Evolutionary conservation across 805 yeast genomes (phyloP).

Genomic region (Komagataella pastoris): DNA sequence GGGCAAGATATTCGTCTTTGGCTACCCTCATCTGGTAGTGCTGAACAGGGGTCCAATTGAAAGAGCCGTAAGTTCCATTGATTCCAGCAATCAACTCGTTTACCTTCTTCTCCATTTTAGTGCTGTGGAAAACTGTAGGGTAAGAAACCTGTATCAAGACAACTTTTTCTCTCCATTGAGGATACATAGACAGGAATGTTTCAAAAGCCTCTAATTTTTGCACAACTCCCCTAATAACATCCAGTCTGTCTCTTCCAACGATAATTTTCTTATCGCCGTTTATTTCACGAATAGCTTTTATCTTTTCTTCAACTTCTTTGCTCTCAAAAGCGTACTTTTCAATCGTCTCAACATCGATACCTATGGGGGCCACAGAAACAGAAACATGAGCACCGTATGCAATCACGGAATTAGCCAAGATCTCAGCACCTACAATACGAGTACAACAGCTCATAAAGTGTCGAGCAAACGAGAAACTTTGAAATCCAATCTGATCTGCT

Average conservation of each 20-base stretch:
- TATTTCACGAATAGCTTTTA: slow-evolving; percentile 46
- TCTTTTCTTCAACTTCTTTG: slow-evolving; percentile 42
- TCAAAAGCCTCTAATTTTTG: slow-evolving; percentile 91
- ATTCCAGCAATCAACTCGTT: slow-evolving; percentile 71
- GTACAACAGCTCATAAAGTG: slow-evolving; percentile 89
- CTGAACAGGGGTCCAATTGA: slow-evolving; percentile 78
- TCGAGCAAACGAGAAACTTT: slow-evolving; percentile 72
- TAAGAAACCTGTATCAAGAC: slow-evolving; percentile 87
- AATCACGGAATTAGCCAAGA: slow-evolving; percentile 37
- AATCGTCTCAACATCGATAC: slow-evolving; percentile 66
- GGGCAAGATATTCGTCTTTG: slow-evolving; percentile 79
- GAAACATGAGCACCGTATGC: slow-evolving; percentile 70
- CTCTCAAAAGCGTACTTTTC: slow-evolving; percentile 44
- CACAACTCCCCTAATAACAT: slow-evolving; percentile 82
- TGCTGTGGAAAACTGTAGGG: slow-evolving; percentile 50
- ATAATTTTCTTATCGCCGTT: slow-evolving; percentile 63
- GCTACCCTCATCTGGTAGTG: slow-evolving; percentile 87
- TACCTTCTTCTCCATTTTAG: slow-evolving; percentile 67
- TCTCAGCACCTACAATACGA: slow-evolving; percentile 75
- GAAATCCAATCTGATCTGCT: slow-evolving; percentile 76
- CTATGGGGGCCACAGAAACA: slow-evolving; percentile 74
- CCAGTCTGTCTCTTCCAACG: slow-evolving; percentile 89
- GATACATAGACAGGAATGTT: slow-evolving; percentile 76
- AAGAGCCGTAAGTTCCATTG: slow-evolving; percentile 72
- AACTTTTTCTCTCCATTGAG: slow-evolving; percentile 82